Base-by-base conservation (phyloP, 2,329 filamentous ascomycete species). In the Curvularia sp. region DNA sequence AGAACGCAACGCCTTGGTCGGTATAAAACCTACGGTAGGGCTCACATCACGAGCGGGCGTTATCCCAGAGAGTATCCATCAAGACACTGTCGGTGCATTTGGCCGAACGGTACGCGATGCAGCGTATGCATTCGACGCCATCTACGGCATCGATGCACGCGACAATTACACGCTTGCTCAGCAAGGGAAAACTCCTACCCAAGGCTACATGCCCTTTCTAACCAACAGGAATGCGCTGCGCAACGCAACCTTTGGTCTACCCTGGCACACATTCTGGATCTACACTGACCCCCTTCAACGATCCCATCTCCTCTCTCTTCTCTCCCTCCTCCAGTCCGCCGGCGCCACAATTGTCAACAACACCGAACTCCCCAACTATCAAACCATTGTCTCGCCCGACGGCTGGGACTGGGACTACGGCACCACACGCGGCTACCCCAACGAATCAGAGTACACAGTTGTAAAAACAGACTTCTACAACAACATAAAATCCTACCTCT, bases 321-420 rank as follows among this genome's bases (percentile, higher is more conserved):
- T 91, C 10, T 69, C 79, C 0, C 69, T 86, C 23, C 84, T 93
- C 34, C 68, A 84, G 68, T 72, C 74, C 0, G 86, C 86, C 0
- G 89, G 90, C 1, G 89, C 88, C 0, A 88, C 82, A 1, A 81
- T 93, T 39, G 79, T 92, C 68, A 90, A 92, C 68, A 82, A 83
- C 25, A 91, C 88, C 0, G 89, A 93, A 70, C 81, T 93, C 1
- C 85, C 86, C 21, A 80, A 86, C 70, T 84, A 86, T 66, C 74
- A 87, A 68, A 84, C 78, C 0, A 84, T 91, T 23, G 83, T 92
- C 12, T 84, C 83, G 30, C 87, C 86, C 0, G 73, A 84, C 48
- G 87, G 88, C n/a, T 93, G 89, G 89, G 81, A 92, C 74, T 93
- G 90, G 83, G 88, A 90, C 67, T 89, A 86, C 61, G 88, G 89